Evolutionary conservation across 139 green algal genomes (phyloP), one percentile per base, ranked within the genome.

Genomic region (Tetraselmis chui): DNA sequence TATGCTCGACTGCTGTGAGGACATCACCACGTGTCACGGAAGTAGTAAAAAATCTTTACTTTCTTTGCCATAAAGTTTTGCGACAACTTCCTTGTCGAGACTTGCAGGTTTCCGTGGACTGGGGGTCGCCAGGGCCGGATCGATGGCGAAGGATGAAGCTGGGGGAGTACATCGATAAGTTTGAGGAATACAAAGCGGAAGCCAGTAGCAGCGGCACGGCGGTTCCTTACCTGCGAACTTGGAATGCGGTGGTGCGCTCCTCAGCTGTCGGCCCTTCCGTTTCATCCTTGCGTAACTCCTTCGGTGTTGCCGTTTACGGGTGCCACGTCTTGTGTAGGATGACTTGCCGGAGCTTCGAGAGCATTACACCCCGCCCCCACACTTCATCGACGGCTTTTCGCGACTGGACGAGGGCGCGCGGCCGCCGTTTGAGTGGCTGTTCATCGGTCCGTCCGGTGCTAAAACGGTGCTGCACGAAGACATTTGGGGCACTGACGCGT

Each of bases 401-500:
- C 27, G n/a, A 59, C 67, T 84, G 30, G 25, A 24, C 22, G 5
- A n/a, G 26, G 26, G 24, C 30, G 32, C 26, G 80, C 2, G 29
- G 82, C 82, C 82, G 29, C 82, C 82, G 45, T 85, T 85, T 45
- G 45, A 31, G 30, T 85, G 82, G 82, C 82, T 85, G 29, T 85
- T 85, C 82, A 31, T 85, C 5, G 76, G 82, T 30, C 76, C 82
- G 45, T 2, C 23, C 1, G 82, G 82, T n/a, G 75, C 59, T 29
- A 78, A 22, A 1, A 82, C 82, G 5, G 22, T 5, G 58, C 59
- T 85, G 23, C 82, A 85, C 77, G 82, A 78, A 26, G 82, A 85
- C 77, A 74, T 85, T 1, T 85, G 82, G 82, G 23, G 77, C 76
- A 85, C 82, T 2, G 82, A 85, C 76, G 76, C 82, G 1, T 85